These are phyloP conservation scores for Tanacetum coccineum DNA, from an alignment of 129 eudicot genomes.

Conservation along the genomic window DNA sequence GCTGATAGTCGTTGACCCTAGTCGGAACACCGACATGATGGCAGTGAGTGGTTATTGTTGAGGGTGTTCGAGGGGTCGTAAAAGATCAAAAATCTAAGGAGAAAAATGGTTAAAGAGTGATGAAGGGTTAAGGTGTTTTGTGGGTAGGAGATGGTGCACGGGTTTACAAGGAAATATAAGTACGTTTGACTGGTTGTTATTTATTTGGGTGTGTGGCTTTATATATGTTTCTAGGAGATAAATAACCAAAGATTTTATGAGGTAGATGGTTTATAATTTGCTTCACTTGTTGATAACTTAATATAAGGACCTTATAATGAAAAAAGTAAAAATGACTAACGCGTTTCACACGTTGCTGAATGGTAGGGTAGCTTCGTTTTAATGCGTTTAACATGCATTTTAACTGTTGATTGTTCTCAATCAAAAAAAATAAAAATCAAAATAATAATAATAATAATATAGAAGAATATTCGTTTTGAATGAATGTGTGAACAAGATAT, in stretches of 20 bases:
- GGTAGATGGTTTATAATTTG: not conserved
- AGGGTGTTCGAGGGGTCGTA: not conserved
- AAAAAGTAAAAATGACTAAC: not conserved
- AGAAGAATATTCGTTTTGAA: no score
- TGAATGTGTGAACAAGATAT: no score
- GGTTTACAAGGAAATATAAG: not conserved
- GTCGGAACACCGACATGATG: slow-evolving; percentile 24
- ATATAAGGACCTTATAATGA: not conserved
- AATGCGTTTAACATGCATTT: not conserved
- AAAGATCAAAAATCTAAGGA: no score
- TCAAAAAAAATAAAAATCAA: no score
- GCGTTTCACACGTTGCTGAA: slow-evolving; percentile 15
- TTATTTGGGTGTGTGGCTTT: slow-evolving; percentile 1
- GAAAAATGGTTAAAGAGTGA: slow-evolving; percentile 10
- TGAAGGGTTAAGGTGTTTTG: slow-evolving; percentile 18
- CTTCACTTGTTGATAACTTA: not conserved
- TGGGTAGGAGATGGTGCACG: slow-evolving; percentile 13
- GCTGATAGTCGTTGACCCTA: slow-evolving; percentile 8
- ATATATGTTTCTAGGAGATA: slow-evolving; percentile 3
- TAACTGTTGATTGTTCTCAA: not conserved
- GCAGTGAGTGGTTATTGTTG: slow-evolving; percentile 3
- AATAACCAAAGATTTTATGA: not conserved
- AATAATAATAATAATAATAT: no score
- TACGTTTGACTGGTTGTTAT: slow-evolving; percentile 17
- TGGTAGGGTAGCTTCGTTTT: slow-evolving; percentile 4